Percentiles rank a stretch among this genome's conserved stretches.
These are phyloP conservation scores for Stagonosporopsis vannaccii DNA, from an alignment of 2,329 filamentous ascomycete species.

Conservation along the genomic window DNA sequence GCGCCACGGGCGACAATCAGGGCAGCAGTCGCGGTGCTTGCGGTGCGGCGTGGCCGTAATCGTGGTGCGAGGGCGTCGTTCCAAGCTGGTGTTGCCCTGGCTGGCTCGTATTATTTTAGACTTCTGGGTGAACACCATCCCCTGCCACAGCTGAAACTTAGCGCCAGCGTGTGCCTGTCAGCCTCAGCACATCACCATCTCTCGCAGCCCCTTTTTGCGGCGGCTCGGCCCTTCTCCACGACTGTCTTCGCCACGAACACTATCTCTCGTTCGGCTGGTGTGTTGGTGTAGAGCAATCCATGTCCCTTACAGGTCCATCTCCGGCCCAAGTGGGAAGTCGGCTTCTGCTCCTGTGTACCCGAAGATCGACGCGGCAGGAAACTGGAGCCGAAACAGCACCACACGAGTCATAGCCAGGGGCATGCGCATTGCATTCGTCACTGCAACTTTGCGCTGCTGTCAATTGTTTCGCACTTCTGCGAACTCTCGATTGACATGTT, in stretches of 20 bases:
- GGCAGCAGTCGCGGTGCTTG: constrained; percentile 6
- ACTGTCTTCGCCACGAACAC: neutral
- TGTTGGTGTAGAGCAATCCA: neutral
- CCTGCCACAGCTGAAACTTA: constrained; percentile 20
- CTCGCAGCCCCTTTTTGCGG: neutral
- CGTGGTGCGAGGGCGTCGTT: constrained; percentile 8
- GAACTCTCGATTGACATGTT: constrained; percentile 7
- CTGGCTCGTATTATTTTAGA: constrained; percentile 11
- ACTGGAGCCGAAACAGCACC: constrained; percentile 11
- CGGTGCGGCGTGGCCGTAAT: constrained; percentile 2
- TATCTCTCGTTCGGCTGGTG: neutral
- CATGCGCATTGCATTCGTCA: neutral
- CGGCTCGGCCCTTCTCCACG: constrained; percentile 18
- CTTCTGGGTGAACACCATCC: constrained; percentile 4
- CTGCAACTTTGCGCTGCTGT: constrained; percentile 1
- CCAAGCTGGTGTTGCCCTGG: constrained; percentile 6
- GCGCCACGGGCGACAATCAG: neutral
- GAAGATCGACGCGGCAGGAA: constrained; percentile 9
- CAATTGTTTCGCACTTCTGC: constrained; percentile 6
- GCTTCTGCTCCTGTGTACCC: constrained; percentile 11
- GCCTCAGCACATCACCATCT: constrained; percentile 15
- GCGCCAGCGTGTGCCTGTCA: constrained; percentile 18
- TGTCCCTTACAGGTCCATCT: neutral
- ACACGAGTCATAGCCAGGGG: constrained; percentile 11
- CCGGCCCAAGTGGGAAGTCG: neutral